Evolutionary conservation across 352 stramenopile species (phyloP).

Genomic region (Pythium insidiosum): DNA sequence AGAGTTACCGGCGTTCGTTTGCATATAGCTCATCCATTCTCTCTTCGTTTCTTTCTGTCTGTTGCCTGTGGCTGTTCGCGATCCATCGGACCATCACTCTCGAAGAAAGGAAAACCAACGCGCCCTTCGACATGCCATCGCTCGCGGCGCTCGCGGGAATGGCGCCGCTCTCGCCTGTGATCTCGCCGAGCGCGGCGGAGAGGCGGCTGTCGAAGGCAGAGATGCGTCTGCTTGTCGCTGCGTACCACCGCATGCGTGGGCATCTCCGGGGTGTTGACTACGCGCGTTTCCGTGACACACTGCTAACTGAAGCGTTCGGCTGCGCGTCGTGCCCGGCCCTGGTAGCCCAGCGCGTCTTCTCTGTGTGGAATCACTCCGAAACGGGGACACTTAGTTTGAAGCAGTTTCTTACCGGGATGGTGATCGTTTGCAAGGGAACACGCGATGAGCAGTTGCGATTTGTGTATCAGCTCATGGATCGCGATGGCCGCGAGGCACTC

Average conservation of each 20-base stretch:
- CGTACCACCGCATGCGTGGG: conserved; percentile 36
- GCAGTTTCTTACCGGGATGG: conserved; percentile 29
- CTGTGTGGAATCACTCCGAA: too few relatives aligned
- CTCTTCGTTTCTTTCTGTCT: too few relatives aligned
- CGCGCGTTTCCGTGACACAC: conserved; percentile 22
- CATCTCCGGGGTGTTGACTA: conserved; percentile 21
- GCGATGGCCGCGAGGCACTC: conserved; percentile 8
- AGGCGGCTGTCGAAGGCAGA: conserved; percentile 21
- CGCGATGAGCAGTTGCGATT: conserved; percentile 36
- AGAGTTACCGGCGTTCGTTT: too few relatives aligned
- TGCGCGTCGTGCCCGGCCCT: conserved; percentile 21
- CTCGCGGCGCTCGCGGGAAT: conserved; percentile 15
- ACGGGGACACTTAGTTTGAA: conserved; percentile 18
- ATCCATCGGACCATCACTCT: too few relatives aligned
- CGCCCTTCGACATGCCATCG: too few relatives aligned
- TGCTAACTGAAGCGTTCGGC: conserved; percentile 30
- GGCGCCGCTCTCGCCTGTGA: conserved; percentile 11
- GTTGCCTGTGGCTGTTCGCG: too few relatives aligned
- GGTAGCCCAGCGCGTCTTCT: conserved; percentile 25
- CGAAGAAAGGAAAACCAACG: too few relatives aligned
- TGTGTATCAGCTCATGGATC: conserved; percentile 30
- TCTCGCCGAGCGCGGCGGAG: conserved; percentile 13
- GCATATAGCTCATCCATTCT: too few relatives aligned
- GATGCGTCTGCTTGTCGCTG: conserved; percentile 10
- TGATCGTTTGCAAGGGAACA: conserved; percentile 21